These are phyloP conservation scores for Pythium aristosporum DNA, from an alignment of 352 stramenopile species.

Conservation along the genomic window DNA sequence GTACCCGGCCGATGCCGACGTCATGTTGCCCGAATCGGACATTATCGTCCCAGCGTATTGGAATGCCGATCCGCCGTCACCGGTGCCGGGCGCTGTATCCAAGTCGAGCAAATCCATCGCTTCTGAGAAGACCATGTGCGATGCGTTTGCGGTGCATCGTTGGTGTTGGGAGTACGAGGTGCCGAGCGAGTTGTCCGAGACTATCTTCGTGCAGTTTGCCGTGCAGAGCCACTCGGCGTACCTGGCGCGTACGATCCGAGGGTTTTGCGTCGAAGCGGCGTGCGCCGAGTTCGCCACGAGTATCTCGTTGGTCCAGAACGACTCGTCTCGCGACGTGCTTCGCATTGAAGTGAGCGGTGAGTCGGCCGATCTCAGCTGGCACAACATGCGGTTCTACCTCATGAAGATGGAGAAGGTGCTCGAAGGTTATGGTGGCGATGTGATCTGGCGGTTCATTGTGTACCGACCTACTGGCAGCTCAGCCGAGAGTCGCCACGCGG, in stretches of 20 bases:
- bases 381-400: slow-evolving; percentile 18
- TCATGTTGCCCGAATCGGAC: slow-evolving; percentile 19
- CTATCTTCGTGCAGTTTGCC: slow-evolving; percentile 31
- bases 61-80: background rate
- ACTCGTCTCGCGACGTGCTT: slow-evolving; percentile 4
- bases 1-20: slow-evolving; percentile 20
- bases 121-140: background rate
- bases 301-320: background rate
- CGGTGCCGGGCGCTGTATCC: background rate
- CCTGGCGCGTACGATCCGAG: slow-evolving; percentile 6
- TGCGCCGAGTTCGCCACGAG: slow-evolving; percentile 14
- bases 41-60: slow-evolving; percentile 18
- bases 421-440: slow-evolving; percentile 4
- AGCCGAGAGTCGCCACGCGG: background rate
- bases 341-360: slow-evolving; percentile 17
- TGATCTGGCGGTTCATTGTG: slow-evolving; percentile 3
- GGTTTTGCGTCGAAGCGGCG: slow-evolving; percentile 13
- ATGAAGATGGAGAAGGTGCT: slow-evolving; percentile 27
- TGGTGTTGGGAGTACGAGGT: slow-evolving; percentile 36
- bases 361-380: background rate
- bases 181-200: slow-evolving; percentile 23
- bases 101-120: no score
- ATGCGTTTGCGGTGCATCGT: background rate
- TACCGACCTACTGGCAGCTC: background rate
- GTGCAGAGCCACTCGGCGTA: slow-evolving; percentile 29